A percentile compares a stretch with the other conserved stretches of the same genome.
These are phyloP conservation scores for Scorias spongiosa DNA, from an alignment of 2,329 filamentous ascomycete genomes.

Conservation along the genomic window DNA sequence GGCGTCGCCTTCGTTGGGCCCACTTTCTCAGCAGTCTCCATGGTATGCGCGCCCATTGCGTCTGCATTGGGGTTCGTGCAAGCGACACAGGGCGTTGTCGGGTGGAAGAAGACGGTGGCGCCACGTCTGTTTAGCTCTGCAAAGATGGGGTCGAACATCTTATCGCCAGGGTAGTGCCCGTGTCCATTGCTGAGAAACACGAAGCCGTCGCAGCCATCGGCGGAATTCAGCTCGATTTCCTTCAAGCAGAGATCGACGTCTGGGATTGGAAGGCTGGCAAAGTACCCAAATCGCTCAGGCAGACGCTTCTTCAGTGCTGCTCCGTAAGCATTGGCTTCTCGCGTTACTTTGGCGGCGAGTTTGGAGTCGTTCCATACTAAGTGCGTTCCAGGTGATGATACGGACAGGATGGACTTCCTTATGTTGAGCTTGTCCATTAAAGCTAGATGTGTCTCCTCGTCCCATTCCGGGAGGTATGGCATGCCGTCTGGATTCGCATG, in stretches of 20 bases:
- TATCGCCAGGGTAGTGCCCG: slow-evolving; percentile 37
- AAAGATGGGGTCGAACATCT: slow-evolving; percentile 31
- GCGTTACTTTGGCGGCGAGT: slow-evolving; percentile 23
- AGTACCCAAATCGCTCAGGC: slow-evolving; percentile 35
- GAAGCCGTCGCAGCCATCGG: slow-evolving; percentile 36
- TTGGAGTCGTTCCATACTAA: slow-evolving; percentile 26
- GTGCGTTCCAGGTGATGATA: slow-evolving; percentile 39
- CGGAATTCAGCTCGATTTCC: slow-evolving; percentile 32
- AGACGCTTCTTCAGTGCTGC: slow-evolving; percentile 22
- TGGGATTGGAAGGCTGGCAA: slow-evolving; percentile 38
- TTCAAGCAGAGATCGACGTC: slow-evolving; percentile 31
- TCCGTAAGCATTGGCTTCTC: slow-evolving; percentile 27
- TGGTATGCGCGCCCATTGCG: slow-evolving; percentile 8
- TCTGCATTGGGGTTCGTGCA: slow-evolving; percentile 6
- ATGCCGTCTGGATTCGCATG: slow-evolving; percentile 34
- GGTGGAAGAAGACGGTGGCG: slow-evolving; percentile 40
- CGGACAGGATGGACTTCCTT: slow-evolving; percentile 37
- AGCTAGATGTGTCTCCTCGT: slow-evolving; percentile 28
- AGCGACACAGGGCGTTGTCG: slow-evolving; percentile 33
- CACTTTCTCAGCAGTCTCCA: background rate
- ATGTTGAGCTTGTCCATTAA: slow-evolving; percentile 38
- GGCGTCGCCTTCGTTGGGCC: slow-evolving; percentile 21
- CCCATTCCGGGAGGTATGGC: slow-evolving; percentile 31
- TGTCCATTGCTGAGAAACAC: slow-evolving; percentile 38
- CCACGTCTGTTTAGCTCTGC: slow-evolving; percentile 31